These are phyloP conservation scores for Hymenoscyphus scutula DNA, from an alignment of 2,329 filamentous ascomycete species.

Conservation along the genomic window DNA sequence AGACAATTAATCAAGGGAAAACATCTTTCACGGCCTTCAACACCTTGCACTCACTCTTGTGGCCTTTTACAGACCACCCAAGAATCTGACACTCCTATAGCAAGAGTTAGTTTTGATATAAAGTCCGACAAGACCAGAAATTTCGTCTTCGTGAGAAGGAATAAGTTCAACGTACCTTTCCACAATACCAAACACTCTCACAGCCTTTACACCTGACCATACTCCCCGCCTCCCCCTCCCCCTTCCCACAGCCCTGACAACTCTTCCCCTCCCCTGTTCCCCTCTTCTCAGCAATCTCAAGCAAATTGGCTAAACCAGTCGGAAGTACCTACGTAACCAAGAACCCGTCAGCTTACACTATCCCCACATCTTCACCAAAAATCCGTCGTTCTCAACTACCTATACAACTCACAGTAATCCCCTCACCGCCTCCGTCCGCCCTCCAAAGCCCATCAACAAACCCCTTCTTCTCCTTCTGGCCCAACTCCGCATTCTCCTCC, in stretches of 20 bases:
- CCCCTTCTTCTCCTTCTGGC: conserved; percentile 28
- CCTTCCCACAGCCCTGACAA: conserved; percentile 29
- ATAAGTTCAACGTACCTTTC: conserved; percentile 27
- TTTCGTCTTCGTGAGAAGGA: neutral
- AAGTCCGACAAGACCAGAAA: neutral
- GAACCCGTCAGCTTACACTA: neutral
- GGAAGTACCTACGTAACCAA: conserved; percentile 27
- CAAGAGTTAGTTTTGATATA: neutral
- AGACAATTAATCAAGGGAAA: neutral
- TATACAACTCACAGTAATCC: conserved; percentile 9
- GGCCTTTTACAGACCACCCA: conserved; percentile 31
- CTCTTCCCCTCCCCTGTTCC: conserved; percentile 3
- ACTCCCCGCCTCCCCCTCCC: conserved; percentile 11
- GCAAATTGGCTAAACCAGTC: conserved; percentile 23
- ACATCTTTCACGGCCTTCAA: conserved; percentile 21
- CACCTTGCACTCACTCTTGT: conserved; percentile 33
- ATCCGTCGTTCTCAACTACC: conserved; percentile 11
- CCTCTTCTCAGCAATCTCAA: conserved; percentile 19
- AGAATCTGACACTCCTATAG: conserved; percentile 30
- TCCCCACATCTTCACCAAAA: neutral
- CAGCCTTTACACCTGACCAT: conserved; percentile 32
- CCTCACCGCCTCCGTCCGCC: conserved; percentile 8
- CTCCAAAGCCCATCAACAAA: conserved; percentile 23
- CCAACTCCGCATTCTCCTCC: conserved; percentile 15
- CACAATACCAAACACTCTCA: conserved; percentile 33